A percentile compares a stretch with the other conserved stretches of the same genome.
These are phyloP conservation scores for Collybiopsis luxurians DNA, from an alignment of 768 basidiomycete species.

Conservation along the genomic window DNA sequence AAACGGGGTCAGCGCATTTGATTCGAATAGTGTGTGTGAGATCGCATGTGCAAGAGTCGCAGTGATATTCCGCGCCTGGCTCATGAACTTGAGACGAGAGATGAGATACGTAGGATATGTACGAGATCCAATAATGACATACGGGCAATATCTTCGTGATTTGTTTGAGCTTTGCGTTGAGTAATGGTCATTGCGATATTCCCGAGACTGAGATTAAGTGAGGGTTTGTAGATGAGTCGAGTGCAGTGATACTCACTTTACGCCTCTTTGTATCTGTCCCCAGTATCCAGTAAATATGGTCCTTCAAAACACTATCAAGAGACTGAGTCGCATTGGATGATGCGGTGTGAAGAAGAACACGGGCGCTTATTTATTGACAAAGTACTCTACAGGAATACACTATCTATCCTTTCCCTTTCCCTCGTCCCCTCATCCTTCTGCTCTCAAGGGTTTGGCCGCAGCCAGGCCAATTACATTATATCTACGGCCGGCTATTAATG, in stretches of 20 bases:
- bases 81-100: constrained; percentile 61
- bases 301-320: too few species aligned
- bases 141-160: constrained; percentile 67
- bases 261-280: background rate
- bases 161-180: constrained; percentile 61
- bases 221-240: too few species aligned
- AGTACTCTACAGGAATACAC: too few species aligned
- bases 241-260: background rate
- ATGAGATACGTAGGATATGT: constrained; percentile 7
- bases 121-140: constrained; percentile 19
- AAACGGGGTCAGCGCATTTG: constrained; percentile 85
- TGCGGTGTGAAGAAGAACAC: too few species aligned
- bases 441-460: too few species aligned
- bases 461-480: too few species aligned
- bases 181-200: constrained; percentile 56
- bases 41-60: constrained; percentile 82
- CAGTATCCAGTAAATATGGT: too few species aligned
- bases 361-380: too few species aligned
- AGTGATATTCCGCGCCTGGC: constrained; percentile 79
- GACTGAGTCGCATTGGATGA: too few species aligned
- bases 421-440: too few species aligned
- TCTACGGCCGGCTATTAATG: too few species aligned
- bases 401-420: too few species aligned
- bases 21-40: constrained; percentile 96
- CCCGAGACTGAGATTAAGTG: background rate